Conservation (phyloP, 495 filamentous ascomycete species). For the Tuber microsphaerosporum region DNA sequence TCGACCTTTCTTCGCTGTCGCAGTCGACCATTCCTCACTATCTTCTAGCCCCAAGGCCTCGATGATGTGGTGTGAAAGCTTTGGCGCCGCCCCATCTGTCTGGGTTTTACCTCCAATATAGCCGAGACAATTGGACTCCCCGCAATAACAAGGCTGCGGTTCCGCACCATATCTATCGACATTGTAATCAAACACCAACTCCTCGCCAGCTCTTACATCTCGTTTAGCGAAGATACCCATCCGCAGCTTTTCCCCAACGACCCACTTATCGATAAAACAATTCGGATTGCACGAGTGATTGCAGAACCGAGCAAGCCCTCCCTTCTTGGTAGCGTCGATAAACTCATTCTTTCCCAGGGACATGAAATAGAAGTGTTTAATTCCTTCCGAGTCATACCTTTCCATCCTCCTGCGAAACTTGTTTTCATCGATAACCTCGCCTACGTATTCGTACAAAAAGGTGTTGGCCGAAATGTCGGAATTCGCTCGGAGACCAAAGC, state of each 20-base stretch:
- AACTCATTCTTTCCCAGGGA: conserved; percentile 94
- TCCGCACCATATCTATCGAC: conserved; percentile 97
- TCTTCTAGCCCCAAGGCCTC: conserved; percentile 89
- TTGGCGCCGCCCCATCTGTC: conserved; percentile 79
- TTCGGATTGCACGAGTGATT: conserved; percentile 99
- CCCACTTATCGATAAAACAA: conserved; percentile 99
- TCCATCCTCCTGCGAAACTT: conserved; percentile 81
- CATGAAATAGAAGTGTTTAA: conserved; percentile 99
- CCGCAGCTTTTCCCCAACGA: conserved; percentile 93
- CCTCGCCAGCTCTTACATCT: conserved; percentile 77
- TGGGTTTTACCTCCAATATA: conserved; percentile 97
- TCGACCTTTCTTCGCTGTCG: conserved; percentile 76
- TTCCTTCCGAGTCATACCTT: conserved; percentile 88
- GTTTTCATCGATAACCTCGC: conserved; percentile 90
- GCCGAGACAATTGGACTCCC: conserved; percentile 86
- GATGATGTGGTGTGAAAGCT: conserved; percentile 80
- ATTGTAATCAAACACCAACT: conserved; percentile 99
- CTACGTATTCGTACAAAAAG: conserved; percentile 97
- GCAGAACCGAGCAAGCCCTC: conserved; percentile 93
- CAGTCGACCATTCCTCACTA: conserved; percentile 81
- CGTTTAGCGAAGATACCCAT: conserved; percentile 98
- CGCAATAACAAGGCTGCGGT: conserved; percentile 94
- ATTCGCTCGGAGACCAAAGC: conserved; percentile 82
- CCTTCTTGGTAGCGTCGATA: conserved; percentile 94
- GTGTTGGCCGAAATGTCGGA: conserved; percentile 66